Evolutionary conservation across 2,329 filamentous ascomycete genomes (phyloP).

Genomic region (Phyllosticta paracitricarpa): DNA sequence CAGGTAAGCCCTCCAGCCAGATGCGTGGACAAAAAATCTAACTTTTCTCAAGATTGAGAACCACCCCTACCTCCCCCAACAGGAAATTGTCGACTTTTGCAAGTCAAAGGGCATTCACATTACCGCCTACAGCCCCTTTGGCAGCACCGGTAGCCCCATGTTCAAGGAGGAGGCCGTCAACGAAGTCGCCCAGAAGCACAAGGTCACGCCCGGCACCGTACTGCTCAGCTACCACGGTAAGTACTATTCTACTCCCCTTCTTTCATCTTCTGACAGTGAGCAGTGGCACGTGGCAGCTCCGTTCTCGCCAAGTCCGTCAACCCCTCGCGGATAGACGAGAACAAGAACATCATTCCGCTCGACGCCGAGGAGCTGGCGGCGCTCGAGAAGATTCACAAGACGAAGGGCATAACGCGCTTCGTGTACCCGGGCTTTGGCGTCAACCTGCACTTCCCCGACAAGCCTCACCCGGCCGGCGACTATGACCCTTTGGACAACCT

Average conservation of each 20-base stretch:
- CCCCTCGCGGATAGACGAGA: slow-evolving; percentile 57
- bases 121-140: slow-evolving; percentile 54
- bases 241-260: slow-evolving; percentile 19
- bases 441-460: slow-evolving; percentile 40
- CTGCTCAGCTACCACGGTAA: slow-evolving; percentile 63
- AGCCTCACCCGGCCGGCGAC: slow-evolving; percentile 16
- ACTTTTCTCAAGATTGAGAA: slow-evolving; percentile 48
- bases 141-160: slow-evolving; percentile 39
- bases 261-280: slow-evolving; percentile 4
- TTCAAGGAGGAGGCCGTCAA: slow-evolving; percentile 39
- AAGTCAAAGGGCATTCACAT: slow-evolving; percentile 58
- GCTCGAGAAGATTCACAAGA: slow-evolving; percentile 36
- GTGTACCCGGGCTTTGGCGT: slow-evolving; percentile 42
- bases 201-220: slow-evolving; percentile 43
- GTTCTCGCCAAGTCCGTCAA: slow-evolving; percentile 67
- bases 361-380: slow-evolving; percentile 52
- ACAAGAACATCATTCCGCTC: slow-evolving; percentile 56
- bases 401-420: slow-evolving; percentile 36
- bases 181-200: slow-evolving; percentile 41
- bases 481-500: slow-evolving; percentile 6
- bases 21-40: neutral
- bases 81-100: slow-evolving; percentile 62
- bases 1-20: slow-evolving; percentile 31
- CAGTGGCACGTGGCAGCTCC: slow-evolving; percentile 58
- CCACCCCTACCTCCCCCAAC: slow-evolving; percentile 60